Base-by-base conservation (phyloP, 2,329 filamentous ascomycete species). In the Corynespora cassiicola region DNA sequence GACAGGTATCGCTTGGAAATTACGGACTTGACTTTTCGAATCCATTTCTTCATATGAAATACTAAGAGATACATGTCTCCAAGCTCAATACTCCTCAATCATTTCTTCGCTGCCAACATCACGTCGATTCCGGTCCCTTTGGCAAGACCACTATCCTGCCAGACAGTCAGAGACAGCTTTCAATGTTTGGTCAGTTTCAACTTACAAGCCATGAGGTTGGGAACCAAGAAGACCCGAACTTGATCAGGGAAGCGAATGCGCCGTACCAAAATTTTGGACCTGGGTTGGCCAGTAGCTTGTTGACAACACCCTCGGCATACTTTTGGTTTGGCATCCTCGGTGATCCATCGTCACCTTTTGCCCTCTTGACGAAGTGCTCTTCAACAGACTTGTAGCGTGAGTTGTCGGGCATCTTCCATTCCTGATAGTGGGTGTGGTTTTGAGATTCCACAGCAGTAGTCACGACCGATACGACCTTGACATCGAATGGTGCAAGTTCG, bases 401-500 rank as follows among this genome's bases (percentile, higher is more conserved):
- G 8, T 18, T 29, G 12, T 23, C 27, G 24, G 39, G 39, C 27
- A 42, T 15, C 26, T 37, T 33, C 39, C 26, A 33, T 8, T 32
- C 18, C 10, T 31, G 23, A 8, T 14, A 21, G 11, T 40, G 31
- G 9, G 37, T 19, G 30, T 31, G 32, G 16, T 47, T 44, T n/a
- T 40, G 39, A 18, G 40, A 44, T 17, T 43, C 40, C 25, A 58
- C 35, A 10, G 30, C 42, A 2, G 54, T 54, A 3, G 52, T 44
- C 15, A 55, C 45, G 16, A 58, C 25, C 2, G 52, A 50, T 6
- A 56, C 26, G n/a, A 60, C 56, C n/a, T 39, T 42, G 21, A 61
- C 40, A 4, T 47, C 56, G 2, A 61, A 42, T 0, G 56, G 52
- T n/a, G 36, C 44, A 2, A 61, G 21, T 27, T 60, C 56, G 9